phyloP scores from a whole-genome alignment of 129 eudicot species.

The Helichrysum umbraculigerum region DNA sequence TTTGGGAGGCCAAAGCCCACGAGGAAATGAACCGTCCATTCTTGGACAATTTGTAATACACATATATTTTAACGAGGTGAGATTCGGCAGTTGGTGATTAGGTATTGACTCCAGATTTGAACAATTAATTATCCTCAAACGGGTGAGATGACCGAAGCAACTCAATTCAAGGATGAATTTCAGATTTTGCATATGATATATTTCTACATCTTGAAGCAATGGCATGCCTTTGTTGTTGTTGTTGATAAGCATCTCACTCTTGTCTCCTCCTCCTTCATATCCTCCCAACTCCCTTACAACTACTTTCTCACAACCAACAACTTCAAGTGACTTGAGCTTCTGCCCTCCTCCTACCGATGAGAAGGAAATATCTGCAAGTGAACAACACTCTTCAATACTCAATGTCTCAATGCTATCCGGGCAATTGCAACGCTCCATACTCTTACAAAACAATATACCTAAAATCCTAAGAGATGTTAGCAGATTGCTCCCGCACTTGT shows the following conservation, averaged over 20 bases:
- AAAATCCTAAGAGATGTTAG: constrained; percentile 18
- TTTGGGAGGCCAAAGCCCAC: no score
- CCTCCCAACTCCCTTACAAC: neutral
- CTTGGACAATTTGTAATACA: no score
- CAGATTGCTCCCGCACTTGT: constrained; percentile 2
- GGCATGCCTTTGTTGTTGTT: no score
- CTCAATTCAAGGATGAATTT: neutral
- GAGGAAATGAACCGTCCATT: no score
- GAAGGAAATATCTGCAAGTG: neutral
- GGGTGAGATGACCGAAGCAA: neutral
- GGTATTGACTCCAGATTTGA: no score
- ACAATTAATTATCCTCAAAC: no score
- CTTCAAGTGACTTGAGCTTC: neutral
- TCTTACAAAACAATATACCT: neutral
- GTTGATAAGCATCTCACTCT: neutral
- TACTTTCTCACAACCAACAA: neutral
- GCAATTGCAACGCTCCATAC: constrained; percentile 8
- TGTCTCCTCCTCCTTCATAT: neutral
- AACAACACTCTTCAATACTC: neutral
- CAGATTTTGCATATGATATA: neutral
- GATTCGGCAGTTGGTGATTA: no score
- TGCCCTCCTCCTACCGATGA: neutral
- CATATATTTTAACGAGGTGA: no score
- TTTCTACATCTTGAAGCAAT: neutral
- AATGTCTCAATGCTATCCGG: constrained; percentile 8